Conservation (phyloP, 305 asterid genomes). For the Rubia tinctorum region DNA sequence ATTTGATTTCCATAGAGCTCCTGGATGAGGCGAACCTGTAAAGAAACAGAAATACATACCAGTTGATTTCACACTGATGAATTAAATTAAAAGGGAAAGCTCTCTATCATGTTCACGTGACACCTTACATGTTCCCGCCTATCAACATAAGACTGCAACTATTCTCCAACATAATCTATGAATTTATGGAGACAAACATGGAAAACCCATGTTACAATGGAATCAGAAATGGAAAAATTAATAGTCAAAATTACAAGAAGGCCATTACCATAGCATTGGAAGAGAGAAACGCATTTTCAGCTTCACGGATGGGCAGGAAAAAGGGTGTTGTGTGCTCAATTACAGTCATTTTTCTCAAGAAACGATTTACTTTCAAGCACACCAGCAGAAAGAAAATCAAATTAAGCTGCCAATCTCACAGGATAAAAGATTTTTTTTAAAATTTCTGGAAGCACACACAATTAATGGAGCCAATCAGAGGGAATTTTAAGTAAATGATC, state of each 20-base stretch:
- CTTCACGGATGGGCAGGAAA: conserved; percentile 94
- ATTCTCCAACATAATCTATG: conserved; percentile 89
- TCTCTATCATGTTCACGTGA: too few relatives aligned
- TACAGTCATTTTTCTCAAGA: conserved; percentile 96
- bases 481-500: too few relatives aligned
- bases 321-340: conserved; percentile 91
- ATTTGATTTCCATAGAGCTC: conserved; percentile 97
- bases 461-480: background rate
- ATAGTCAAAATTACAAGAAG: conserved; percentile 1
- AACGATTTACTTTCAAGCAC: conserved; percentile 98
- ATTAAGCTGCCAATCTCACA: background rate
- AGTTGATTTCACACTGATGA: background rate
- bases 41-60: conserved; percentile 11
- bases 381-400: conserved; percentile 19
- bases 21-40: conserved; percentile 87
- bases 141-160: conserved; percentile 94
- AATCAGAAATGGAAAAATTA: background rate
- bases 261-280: conserved; percentile 82
- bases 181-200: conserved; percentile 64
- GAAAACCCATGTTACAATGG: conserved; percentile 9
- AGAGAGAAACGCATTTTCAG: conserved; percentile 78
- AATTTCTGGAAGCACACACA: background rate
- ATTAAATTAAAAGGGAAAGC: background rate
- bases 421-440: background rate
- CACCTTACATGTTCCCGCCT: conserved; percentile 94